These are phyloP conservation scores for Kwoniella pini DNA, from an alignment of 768 basidiomycete species.

Conservation along the genomic window DNA sequence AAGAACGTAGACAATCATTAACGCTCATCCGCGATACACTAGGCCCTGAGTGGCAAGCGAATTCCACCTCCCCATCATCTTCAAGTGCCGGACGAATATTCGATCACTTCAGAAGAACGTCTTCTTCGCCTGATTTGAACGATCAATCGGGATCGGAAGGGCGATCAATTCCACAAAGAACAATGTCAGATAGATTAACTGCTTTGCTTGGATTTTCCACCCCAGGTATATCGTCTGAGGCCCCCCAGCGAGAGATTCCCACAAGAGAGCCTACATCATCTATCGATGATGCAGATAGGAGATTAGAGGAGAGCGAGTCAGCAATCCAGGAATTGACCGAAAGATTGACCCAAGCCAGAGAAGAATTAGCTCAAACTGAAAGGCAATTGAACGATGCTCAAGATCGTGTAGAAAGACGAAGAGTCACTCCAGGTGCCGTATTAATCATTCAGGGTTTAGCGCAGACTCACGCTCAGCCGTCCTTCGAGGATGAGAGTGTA, in stretches of 20 bases:
- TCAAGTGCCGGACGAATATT: slow-evolving; percentile 10
- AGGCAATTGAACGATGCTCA: slow-evolving; percentile 11
- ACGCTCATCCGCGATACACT: slow-evolving; percentile 20
- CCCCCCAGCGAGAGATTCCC: neutral
- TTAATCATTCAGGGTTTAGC: slow-evolving; percentile 46
- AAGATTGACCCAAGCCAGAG: slow-evolving; percentile 10
- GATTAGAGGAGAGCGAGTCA: slow-evolving; percentile 3
- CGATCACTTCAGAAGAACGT: slow-evolving; percentile 17
- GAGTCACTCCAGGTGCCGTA: slow-evolving; percentile 31
- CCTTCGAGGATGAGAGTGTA: neutral
- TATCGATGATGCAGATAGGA: neutral
- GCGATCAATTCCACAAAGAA: slow-evolving; percentile 1
- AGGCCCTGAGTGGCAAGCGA: slow-evolving; percentile 18
- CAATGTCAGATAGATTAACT: slow-evolving; percentile 29
- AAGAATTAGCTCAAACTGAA: slow-evolving; percentile 17
- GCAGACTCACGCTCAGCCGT: slow-evolving; percentile 26
- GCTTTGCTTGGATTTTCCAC: slow-evolving; percentile 30
- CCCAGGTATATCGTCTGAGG: neutral
- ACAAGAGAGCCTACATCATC: neutral
- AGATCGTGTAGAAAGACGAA: slow-evolving; percentile 9
- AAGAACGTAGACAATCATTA: slow-evolving; percentile 15
- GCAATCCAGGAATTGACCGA: slow-evolving; percentile 11
- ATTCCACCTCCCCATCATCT: neutral
- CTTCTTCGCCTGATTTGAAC: slow-evolving; percentile 11
- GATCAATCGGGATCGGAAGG: slow-evolving; percentile 4